Evolutionary conservation across 495 filamentous ascomycete genomes (phyloP), one percentile per base, ranked within the genome.

Genomic region (Penicillium lagena): DNA sequence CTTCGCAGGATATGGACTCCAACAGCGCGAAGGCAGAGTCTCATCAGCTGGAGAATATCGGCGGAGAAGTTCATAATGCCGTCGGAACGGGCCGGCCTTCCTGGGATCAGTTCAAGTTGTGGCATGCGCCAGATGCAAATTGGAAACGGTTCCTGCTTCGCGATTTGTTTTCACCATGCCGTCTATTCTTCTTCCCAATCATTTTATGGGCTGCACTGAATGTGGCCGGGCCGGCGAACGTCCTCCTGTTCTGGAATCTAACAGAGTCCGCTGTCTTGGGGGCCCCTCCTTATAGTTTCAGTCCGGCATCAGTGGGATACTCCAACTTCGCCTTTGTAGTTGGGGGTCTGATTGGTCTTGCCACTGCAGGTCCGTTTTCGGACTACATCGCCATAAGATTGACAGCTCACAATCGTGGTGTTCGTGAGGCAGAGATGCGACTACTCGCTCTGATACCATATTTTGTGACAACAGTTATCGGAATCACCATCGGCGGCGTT

Each of bases 381-480:
- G 79, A 82, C 47, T 72, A 64, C 47, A 56, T 81, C 10, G 68
- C 71, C 7, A 72, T 68, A n/a, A 56, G 64, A n/a, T 59, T 70
- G 3, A 81, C 79, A 0, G 51, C 50, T 15, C 52, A 58, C 14
- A 82, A 82, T 48, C 45, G 64, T 28, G 80, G 77, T 9, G 77
- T 84, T 49, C 73, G 81, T 17, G 80, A 86, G 56, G 79, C 80
- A 0, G 80, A 85, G 59, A 83, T 85, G 82, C 67, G 81, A 2
- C 61, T 85, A 6, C 75, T 72, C 4, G 72, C 78, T 0, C 70
- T 82, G 58, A 64, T 85, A 11, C 78, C 76, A 9, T 77, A 74
- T 45, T 64, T 77, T 9, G 42, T 81, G 7, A 62, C 77, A 12
- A 73, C 72, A 49, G 67, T 76, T 1, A 54, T 79, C 7, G 80